Evolutionary conservation across 805 yeast genomes (phyloP), one percentile per base, ranked within the genome.

Genomic region (Wickerhamiella vanderwaltii): DNA sequence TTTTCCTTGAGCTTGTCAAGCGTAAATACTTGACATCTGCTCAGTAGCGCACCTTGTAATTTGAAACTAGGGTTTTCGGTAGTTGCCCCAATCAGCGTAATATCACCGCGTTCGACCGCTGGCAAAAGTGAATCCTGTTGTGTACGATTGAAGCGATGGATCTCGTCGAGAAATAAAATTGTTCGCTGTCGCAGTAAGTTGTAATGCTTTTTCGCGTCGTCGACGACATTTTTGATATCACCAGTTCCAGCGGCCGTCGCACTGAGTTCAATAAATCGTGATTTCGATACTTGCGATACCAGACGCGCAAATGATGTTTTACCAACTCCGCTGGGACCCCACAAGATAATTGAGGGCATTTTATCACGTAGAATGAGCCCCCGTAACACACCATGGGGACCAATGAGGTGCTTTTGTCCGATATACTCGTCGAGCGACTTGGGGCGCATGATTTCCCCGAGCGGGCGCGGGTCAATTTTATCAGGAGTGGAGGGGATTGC

Each of bases 291-390:
- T 12, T 19, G 24, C 0, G 86, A 77, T n/a, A 81, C 60, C 26
- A 79, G 69, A n/a, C 80, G 59, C 0, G 94, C 91, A 20, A 91
- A 56, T 0, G 95, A 79, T 0, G 98, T 91, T 56, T 91, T 91
- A 0, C 67, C 91, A 2, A 85, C 87, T 0, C 98, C 98, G 1
- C 96, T 94, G 1, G 94, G 94, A 0, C 99, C 99, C 82, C 91
- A 81, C 4, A 91, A 62, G 1, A 91, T 75, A 75, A 91, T 69
- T 0, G 95, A 85, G 1, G 96, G 96, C 6, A 62, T 49, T 6
- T 45, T 36, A 19, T 56, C 63, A 4, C 70, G 61, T 28, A 69
- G 67, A 1, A 87, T 66, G 46, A 81, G 81, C 34, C 77, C 77
- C 20, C 75, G 62, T 2, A 88, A 61, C 2, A 77, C 64, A 1